Conservation (phyloP, 2,329 filamentous ascomycete genomes). For the Lasiodiplodia theobromae region DNA sequence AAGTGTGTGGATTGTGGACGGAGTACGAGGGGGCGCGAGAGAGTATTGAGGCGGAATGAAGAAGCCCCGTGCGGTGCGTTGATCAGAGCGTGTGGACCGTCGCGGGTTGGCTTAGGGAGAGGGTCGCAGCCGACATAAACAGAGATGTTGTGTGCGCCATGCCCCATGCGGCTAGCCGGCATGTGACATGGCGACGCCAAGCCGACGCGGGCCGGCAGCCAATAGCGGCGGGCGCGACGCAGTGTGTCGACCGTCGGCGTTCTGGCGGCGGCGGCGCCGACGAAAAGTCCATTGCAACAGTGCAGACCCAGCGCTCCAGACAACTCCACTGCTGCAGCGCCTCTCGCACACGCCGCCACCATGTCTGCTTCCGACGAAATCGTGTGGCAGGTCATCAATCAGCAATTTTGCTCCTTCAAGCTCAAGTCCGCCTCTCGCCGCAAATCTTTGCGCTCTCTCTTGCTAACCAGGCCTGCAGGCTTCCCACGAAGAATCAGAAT, state of each 20-base stretch:
- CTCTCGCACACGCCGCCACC: background rate
- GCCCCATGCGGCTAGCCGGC: background rate
- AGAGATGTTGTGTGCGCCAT: conserved; percentile 13
- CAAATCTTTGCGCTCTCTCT: conserved; percentile 34
- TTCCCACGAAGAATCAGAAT: conserved; percentile 78
- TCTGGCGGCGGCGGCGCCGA: background rate
- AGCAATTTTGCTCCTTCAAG: conserved; percentile 94
- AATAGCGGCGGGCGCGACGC: conserved; percentile 12
- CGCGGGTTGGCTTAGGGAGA: conserved; percentile 22
- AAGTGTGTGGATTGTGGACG: conserved; percentile 9
- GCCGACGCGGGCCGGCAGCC: background rate
- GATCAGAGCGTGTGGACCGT: conserved; percentile 28
- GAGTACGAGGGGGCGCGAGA: conserved; percentile 23
- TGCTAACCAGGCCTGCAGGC: conserved; percentile 17
- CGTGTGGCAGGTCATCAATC: conserved; percentile 95
- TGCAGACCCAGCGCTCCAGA: background rate
- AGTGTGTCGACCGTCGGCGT: conserved; percentile 3
- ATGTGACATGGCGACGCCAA: background rate
- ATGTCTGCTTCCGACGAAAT: conserved; percentile 78
- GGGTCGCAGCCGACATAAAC: conserved; percentile 25
- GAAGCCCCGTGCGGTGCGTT: conserved; percentile 28
- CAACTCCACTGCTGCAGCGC: conserved; percentile 1
- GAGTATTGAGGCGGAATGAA: conserved; percentile 29
- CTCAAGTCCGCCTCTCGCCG: conserved; percentile 64
- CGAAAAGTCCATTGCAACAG: conserved; percentile 21